Evolutionary conservation across 306 rosid species (phyloP).

Genomic region (Arachis hypogaea): DNA sequence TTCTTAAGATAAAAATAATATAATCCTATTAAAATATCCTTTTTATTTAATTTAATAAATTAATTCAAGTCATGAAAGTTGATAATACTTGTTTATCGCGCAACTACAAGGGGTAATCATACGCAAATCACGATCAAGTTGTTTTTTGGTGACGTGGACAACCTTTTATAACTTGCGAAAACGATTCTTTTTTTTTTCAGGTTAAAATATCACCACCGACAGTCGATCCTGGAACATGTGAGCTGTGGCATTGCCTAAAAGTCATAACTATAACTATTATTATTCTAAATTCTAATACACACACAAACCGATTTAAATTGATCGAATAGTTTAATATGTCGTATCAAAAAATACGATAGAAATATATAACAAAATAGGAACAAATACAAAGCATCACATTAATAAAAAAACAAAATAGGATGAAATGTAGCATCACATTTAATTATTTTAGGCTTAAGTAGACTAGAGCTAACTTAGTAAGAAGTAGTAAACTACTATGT

Average conservation of each 20-base stretch:
- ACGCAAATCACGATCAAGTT: constrained; percentile 40
- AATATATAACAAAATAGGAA: not conserved
- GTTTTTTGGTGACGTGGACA: constrained; percentile 30
- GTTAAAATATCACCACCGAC: constrained; percentile 51
- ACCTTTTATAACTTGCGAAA: constrained; percentile 36
- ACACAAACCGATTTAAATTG: too few species aligned
- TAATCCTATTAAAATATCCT: not conserved
- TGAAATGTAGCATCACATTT: not conserved
- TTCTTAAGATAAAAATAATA: too few species aligned
- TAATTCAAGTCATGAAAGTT: not conserved
- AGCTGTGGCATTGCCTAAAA: constrained; percentile 32
- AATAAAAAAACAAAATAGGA: not conserved
- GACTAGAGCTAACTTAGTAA: not conserved
- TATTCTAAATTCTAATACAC: not conserved
- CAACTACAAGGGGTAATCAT: constrained; percentile 41
- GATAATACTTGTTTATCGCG: constrained; percentile 4
- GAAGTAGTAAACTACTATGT: not conserved
- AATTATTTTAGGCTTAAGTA: not conserved
- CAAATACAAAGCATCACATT: not conserved
- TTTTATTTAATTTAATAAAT: not conserved
- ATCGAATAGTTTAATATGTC: too few species aligned
- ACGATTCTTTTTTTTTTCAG: constrained; percentile 23
- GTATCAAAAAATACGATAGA: too few species aligned
- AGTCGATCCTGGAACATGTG: constrained; percentile 44
- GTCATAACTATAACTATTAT: constrained; percentile 26